These are phyloP conservation scores for Fraxinus nigra DNA, from an alignment of 305 asterid species.

Conservation along the genomic window DNA sequence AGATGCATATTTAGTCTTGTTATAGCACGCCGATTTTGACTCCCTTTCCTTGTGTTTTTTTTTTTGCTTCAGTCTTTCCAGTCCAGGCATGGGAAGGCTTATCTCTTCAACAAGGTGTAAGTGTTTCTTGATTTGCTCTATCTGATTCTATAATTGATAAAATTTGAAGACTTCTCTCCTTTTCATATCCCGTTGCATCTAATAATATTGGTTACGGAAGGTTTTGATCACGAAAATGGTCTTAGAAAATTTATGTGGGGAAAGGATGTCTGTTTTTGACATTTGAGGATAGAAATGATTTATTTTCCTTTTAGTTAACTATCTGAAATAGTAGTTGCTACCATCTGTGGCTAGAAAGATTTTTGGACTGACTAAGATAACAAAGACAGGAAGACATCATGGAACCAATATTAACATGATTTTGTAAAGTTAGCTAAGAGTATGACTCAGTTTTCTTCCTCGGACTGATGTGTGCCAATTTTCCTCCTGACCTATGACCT, in stretches of 20 bases:
- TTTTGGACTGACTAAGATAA: background rate
- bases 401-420: background rate
- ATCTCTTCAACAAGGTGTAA: slow-evolving; percentile 89
- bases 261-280: background rate
- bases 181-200: background rate
- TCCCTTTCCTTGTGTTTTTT: slow-evolving; percentile 17
- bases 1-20: slow-evolving; percentile 9
- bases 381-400: background rate
- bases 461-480: background rate
- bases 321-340: background rate
- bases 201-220: background rate
- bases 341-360: background rate
- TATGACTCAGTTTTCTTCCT: background rate
- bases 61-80: slow-evolving; percentile 65
- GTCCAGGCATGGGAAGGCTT: slow-evolving; percentile 70
- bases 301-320: background rate
- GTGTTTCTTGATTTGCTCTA: slow-evolving; percentile 43
- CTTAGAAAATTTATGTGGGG: background rate
- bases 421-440: background rate
- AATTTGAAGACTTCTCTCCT: background rate
- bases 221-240: slow-evolving; percentile 1
- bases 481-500: background rate
- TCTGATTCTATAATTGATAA: slow-evolving; percentile 12
- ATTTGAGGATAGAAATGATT: background rate
- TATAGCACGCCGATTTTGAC: slow-evolving; percentile 13